These are phyloP conservation scores for Martensiomyces pterosporus DNA, from an alignment of 192 early-diverging fungal species.

Conservation along the genomic window DNA sequence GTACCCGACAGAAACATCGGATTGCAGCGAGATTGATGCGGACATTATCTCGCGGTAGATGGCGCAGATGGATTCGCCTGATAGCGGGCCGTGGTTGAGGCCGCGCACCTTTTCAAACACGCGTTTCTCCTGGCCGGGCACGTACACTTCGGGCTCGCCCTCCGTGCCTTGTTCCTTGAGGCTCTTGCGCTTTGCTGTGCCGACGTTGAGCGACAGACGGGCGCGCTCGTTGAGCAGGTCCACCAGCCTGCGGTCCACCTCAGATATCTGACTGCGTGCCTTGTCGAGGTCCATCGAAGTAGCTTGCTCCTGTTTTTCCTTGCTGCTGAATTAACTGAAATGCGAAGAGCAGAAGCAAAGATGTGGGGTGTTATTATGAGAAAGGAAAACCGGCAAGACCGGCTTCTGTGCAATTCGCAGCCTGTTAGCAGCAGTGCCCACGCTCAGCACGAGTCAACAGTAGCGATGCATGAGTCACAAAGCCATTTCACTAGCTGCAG, in stretches of 20 bases:
- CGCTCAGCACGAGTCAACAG: too few relatives aligned
- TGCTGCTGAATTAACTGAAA: too few relatives aligned
- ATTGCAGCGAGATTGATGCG: constrained; percentile 78
- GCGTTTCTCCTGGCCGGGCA: constrained; percentile 71
- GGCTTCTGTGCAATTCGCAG: too few relatives aligned
- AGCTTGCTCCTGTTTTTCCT: too few relatives aligned
- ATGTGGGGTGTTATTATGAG: too few relatives aligned
- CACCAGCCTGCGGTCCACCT: constrained; percentile 70
- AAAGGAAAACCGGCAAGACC: too few relatives aligned
- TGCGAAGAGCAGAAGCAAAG: too few relatives aligned
- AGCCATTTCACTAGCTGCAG: too few relatives aligned
- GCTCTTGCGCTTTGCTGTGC: constrained; percentile 58
- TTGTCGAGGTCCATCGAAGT: constrained; percentile 57
- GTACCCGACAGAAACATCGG: constrained; percentile 77
- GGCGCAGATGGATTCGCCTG: constrained; percentile 59
- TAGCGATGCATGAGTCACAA: too few relatives aligned
- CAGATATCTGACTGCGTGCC: constrained; percentile 65
- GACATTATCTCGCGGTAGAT: constrained; percentile 87
- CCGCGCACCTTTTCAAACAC: constrained; percentile 68
- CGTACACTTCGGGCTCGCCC: constrained; percentile 62
- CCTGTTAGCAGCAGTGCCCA: too few relatives aligned
- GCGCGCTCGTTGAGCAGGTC: constrained; percentile 80
- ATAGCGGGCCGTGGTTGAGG: constrained; percentile 77
- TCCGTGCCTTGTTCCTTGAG: constrained; percentile 42
- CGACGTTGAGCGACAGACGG: constrained; percentile 73